Base-by-base conservation (phyloP, 1,284 basidiomycete species). In the Ustilago sp. region DNA sequence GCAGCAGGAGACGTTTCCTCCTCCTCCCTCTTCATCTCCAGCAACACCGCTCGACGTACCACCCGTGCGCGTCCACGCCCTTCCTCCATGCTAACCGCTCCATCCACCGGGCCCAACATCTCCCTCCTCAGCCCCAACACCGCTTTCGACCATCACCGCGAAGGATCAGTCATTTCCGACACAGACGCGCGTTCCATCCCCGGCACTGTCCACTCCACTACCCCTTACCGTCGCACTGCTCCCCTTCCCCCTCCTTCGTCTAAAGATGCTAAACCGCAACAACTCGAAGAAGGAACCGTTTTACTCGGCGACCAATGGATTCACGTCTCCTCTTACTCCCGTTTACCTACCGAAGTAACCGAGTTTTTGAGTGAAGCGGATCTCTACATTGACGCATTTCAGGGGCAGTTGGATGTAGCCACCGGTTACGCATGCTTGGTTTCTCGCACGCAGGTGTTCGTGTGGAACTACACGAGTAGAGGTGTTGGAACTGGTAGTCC, bases 401-500 rank as follows among this genome's bases (percentile, higher is more conserved):
- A 59, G n/a, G 72, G 79, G 1, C 65, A 64, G 35, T 38, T 83
- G 19, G 83, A 84, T 54, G 67, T 74, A 3, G 35, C 62, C 15
- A 84, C 81, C 3, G 80, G 80, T 13, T 82, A 80, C 55, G 82
- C 83, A 1, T 73, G 60, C 36, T 64, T 85, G 11, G 57, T 82
- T 11, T 72, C 81, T 2, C 68, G 76, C n/a, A 62, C 60, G 17
- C 64, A 70, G 54, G 79, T 77, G 54, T 82, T 74, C 39, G 81
- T 83, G 0, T 85, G 83, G 83, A 84, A 77, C 74, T 82, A 81
- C 56, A 48, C 63, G 5, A 69, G 77, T 31, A 68, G 80, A 8
- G 74, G 74, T 28, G 70, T 71, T 28, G 76, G 73, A 36, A 59
- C 59, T 4, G 58, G 69, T 4, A 66, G 74, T 11, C 76, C 80